These are phyloP conservation scores for Paraleonurus japonicus DNA, from an alignment of 257 asterid species.

Conservation along the genomic window DNA sequence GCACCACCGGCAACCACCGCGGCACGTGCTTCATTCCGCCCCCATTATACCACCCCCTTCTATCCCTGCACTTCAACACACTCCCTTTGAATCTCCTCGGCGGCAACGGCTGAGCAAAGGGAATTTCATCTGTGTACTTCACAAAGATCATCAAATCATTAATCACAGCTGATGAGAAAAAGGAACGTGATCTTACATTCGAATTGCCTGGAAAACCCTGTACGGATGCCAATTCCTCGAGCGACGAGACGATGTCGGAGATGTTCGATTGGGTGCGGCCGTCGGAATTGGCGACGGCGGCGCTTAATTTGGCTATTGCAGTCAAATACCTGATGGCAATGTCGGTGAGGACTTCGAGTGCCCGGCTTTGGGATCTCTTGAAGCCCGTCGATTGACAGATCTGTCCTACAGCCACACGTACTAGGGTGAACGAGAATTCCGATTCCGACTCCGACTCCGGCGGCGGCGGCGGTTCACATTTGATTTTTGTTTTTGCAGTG, in stretches of 20 bases:
- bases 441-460: conserved; percentile 29
- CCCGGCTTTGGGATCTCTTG: conserved; percentile 37
- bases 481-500: neutral
- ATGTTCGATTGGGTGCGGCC: conserved; percentile 56
- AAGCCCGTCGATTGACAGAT: conserved; percentile 55
- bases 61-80: neutral
- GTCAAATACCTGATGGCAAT: conserved; percentile 45
- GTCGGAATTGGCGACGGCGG: conserved; percentile 42
- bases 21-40: conserved; percentile 44
- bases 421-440: conserved; percentile 31
- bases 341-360: conserved; percentile 47
- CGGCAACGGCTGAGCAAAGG: conserved; percentile 54
- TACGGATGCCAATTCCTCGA: conserved; percentile 48
- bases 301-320: conserved; percentile 42
- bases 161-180: conserved; percentile 38
- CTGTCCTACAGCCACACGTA: conserved; percentile 53
- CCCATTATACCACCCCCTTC: neutral
- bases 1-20: conserved; percentile 50
- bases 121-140: conserved; percentile 35
- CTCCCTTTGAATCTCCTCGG: neutral
- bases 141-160: conserved; percentile 37
- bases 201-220: conserved; percentile 45
- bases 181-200: neutral
- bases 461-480: neutral
- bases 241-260: conserved; percentile 41